phyloP scores from a whole-genome alignment of 345 rosid species.

The Boechera retrofracta region DNA sequence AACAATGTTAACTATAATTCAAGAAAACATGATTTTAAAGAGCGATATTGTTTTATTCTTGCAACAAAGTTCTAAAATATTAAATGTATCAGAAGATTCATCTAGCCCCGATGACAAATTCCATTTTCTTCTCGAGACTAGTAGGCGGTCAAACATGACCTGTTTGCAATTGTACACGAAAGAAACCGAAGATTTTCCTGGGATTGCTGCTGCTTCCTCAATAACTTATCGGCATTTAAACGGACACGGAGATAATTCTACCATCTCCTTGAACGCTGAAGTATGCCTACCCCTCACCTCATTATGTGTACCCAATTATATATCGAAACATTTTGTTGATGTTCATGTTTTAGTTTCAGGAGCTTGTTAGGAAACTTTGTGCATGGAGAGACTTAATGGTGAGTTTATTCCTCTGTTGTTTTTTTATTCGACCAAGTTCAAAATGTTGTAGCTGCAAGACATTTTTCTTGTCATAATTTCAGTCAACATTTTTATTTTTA shows the following conservation, averaged over 20 bases:
- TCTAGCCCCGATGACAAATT: slow-evolving; percentile 67
- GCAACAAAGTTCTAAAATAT: slow-evolving; percentile 52
- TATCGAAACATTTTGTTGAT: slow-evolving; percentile 13
- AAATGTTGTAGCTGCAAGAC: neutral
- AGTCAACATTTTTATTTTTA: slow-evolving; percentile 34
- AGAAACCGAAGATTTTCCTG: slow-evolving; percentile 82
- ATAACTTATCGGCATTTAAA: slow-evolving; percentile 69
- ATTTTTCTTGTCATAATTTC: slow-evolving; percentile 6
- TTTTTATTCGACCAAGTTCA: neutral
- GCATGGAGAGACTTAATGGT: slow-evolving; percentile 98
- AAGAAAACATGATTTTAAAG: slow-evolving; percentile 9
- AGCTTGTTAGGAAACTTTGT: slow-evolving; percentile 76
- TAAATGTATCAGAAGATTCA: slow-evolving; percentile 67
- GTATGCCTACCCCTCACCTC: slow-evolving; percentile 42
- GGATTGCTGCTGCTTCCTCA: slow-evolving; percentile 81
- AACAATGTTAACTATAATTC: neutral
- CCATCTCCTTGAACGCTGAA: slow-evolving; percentile 59
- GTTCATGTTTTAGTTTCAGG: slow-evolving; percentile 61
- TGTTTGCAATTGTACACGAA: slow-evolving; percentile 80
- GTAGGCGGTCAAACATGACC: slow-evolving; percentile 82
- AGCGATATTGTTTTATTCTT: slow-evolving; percentile 30
- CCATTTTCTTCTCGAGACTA: slow-evolving; percentile 78
- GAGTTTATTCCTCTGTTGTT: slow-evolving; percentile 35
- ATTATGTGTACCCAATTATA: slow-evolving; percentile 1
- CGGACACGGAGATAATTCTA: slow-evolving; percentile 55